Evolutionary conservation across 768 basidiomycete species (phyloP).

Genomic region (Strobilomyces dryophilus): DNA sequence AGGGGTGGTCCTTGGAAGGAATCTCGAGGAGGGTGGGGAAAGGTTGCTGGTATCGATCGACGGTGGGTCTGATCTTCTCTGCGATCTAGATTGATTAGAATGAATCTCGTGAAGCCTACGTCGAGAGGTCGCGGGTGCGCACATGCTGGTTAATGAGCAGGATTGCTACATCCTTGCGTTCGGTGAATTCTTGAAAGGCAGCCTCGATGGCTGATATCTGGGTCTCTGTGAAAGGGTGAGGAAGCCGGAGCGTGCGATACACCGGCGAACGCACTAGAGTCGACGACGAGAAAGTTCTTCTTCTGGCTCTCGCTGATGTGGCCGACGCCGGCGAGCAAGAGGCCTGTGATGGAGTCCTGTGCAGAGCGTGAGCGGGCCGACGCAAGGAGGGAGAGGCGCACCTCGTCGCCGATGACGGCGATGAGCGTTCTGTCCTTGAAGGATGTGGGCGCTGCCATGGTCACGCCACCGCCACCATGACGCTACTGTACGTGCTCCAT

Average conservation of each 20-base stretch:
- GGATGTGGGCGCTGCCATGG: constrained; percentile 49
- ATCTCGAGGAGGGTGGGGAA: constrained; percentile 98
- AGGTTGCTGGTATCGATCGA: constrained; percentile 92
- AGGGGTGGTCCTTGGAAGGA: constrained; percentile 97
- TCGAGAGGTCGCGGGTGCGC: constrained; percentile 26
- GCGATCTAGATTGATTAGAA: constrained; percentile 61
- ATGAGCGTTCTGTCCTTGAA: constrained; percentile 84
- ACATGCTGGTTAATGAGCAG: constrained; percentile 98
- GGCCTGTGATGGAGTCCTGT: constrained; percentile 95
- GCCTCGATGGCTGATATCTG: constrained; percentile 86
- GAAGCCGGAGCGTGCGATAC: not conserved
- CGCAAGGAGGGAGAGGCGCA: constrained; percentile 29
- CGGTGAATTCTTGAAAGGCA: constrained; percentile 91
- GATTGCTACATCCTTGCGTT: constrained; percentile 93
- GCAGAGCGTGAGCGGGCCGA: constrained; percentile 6
- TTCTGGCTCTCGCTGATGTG: constrained; percentile 86
- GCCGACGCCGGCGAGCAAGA: constrained; percentile 92
- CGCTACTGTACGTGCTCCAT: constrained; percentile 72
- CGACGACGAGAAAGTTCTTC: constrained; percentile 98
- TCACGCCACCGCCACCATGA: constrained; percentile 17
- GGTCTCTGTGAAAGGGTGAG: constrained; percentile 59
- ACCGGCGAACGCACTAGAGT: constrained; percentile 64
- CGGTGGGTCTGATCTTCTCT: constrained; percentile 92
- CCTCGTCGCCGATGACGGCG: constrained; percentile 98
- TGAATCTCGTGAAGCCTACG: constrained; percentile 8